Percentiles rank a stretch among this genome's conserved stretches.
These are phyloP conservation scores for Beauveria varroae DNA, from an alignment of 2,329 filamentous ascomycete species.

Conservation along the genomic window DNA sequence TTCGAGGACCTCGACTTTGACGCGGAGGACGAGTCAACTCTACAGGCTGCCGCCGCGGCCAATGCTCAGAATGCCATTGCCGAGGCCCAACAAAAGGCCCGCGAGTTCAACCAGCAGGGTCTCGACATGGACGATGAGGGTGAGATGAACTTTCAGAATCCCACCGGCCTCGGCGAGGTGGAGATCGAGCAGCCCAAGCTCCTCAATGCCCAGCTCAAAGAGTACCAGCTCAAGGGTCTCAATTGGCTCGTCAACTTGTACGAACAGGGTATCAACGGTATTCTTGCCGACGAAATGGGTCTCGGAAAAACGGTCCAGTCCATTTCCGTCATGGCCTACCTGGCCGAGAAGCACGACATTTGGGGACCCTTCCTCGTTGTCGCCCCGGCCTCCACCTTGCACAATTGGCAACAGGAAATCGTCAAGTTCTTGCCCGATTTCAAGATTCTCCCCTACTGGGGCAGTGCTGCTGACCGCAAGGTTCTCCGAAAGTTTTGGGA, in stretches of 20 bases:
- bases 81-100: slow-evolving; percentile 86
- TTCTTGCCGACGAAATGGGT: slow-evolving; percentile 98
- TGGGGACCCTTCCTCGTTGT: slow-evolving; percentile 98
- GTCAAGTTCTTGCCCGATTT: slow-evolving; percentile 87
- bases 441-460: slow-evolving; percentile 97
- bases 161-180: slow-evolving; percentile 86
- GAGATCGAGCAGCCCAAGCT: slow-evolving; percentile 92
- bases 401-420: slow-evolving; percentile 99
- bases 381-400: slow-evolving; percentile 87
- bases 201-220: slow-evolving; percentile 88
- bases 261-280: slow-evolving; percentile 99
- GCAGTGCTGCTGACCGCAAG: slow-evolving; percentile 87
- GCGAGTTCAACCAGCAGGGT: slow-evolving; percentile 79
- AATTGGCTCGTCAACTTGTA: slow-evolving; percentile 99
- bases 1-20: slow-evolving; percentile 96
- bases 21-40: slow-evolving; percentile 77
- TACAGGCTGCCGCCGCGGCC: slow-evolving; percentile 80
- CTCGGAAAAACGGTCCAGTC: slow-evolving; percentile 98
- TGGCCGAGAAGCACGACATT: slow-evolving; percentile 94
- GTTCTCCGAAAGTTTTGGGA: slow-evolving; percentile 99
- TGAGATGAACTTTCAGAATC: slow-evolving; percentile 99
- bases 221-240: slow-evolving; percentile 97
- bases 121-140: slow-evolving; percentile 75
- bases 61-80: slow-evolving; percentile 95
- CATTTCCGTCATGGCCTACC: slow-evolving; percentile 97